Base-by-base conservation (phyloP, 2,329 filamentous ascomycete species). In the Colletotrichum spaethianum region DNA sequence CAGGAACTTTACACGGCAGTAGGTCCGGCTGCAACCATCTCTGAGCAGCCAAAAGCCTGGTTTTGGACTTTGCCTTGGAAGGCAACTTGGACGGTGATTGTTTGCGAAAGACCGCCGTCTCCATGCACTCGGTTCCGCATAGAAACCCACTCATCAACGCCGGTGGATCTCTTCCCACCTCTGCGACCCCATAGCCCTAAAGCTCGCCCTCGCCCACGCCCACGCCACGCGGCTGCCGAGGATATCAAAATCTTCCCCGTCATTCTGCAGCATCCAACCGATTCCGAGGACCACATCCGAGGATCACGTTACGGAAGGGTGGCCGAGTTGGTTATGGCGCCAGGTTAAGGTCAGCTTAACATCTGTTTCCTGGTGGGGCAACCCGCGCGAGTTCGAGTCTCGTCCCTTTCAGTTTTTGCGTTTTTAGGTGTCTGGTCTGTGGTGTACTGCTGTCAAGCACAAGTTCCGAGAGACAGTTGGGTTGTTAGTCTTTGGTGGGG, bases 361-460 rank as follows among this genome's bases (percentile, higher is more conserved):
- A 72, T 72, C 64, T 72, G 69, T 72, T 72, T 72, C 69, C 69
- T 72, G 69, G 69, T 72, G 69, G 69, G 69, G 69, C 69, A 72
- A 72, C 69, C 69, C 69, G 69, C 69, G 69, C 69, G 69, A 72
- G 69, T 72, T 72, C 69, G 69, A 72, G 69, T 71, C 46, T 50
- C 46, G 46, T 50, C 46, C 46, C 46, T 50, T 50, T 50, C 68
- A 71, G 18, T 53, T 71, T 68, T 46, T 26, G 11, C 2, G 2
- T 2, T 60, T 57, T 46, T 20, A 8, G 2, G 6, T 12, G 3
- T 23, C 46, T 18, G n/a, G 3, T 12, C 14, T 12, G n/a, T 11
- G 14, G 6, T 46, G 7, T n/a, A 31, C 23, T 53, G 26, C 11
- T 23, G 12, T 16, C 11, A 36, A 5, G 28, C 7, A 6, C 28